Evolutionary conservation across 1,284 basidiomycete genomes (phyloP), one percentile per base, ranked within the genome.

Genomic region (Agroathelia rolfsii): DNA sequence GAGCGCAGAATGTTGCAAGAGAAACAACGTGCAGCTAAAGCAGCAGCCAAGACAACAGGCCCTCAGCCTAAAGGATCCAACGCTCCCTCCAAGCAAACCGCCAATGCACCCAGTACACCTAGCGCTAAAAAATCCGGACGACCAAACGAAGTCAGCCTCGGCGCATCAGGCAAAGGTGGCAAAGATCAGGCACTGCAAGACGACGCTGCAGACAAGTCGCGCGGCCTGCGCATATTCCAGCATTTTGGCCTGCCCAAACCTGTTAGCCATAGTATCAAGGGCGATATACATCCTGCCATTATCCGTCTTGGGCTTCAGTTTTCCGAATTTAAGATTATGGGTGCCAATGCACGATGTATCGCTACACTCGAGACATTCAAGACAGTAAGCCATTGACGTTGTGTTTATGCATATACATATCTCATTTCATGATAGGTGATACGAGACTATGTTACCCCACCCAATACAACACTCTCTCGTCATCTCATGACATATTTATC

Each of bases 401-500:
- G 16, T 35, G 18, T 30, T 35, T 43, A 2, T 12, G 7, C 26
- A 11, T 26, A 29, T 20, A 13, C 11, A 27, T n/a, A 21, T 24
- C 35, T 35, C 27, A 39, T 34, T 17, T 38, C 12, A 9, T 8
- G 14, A 23, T 43, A 90, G 86, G 80, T 92, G 35, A 90, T 93
- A 35, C 75, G 83, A 65, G 80, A 85, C 55, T 92, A 92, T 56
- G 64, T 67, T 24, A 89, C 88, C 3, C 87, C 87, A 8, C 69
- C 72, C 3, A 78, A 87, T 45, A 87, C 74, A 36, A 87, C 84
- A 1, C 72, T 92, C 19, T 84, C 86, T 6, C 70, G 87, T 36
- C 85, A 92, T 61, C 69, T 92, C 24, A 85, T 85, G 72, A 83
- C 83, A 8, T 75, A 89, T 56, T 66, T 92, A 22, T 88, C 86